Base-by-base conservation (phyloP, 2,329 filamentous ascomycete genomes). In the Corynespora cassiicola region DNA sequence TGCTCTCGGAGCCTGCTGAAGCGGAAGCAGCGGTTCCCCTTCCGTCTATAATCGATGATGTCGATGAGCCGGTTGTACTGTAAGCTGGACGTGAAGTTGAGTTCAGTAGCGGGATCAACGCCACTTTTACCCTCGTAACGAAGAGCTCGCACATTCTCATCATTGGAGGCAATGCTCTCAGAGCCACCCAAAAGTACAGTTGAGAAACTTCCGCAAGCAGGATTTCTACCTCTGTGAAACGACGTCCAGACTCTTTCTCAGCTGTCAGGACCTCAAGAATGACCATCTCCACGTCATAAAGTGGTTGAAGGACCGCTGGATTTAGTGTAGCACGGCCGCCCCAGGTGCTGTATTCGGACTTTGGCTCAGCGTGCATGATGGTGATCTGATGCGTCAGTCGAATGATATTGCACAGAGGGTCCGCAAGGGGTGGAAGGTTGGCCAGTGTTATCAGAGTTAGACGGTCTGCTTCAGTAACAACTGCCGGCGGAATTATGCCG, bases 101-200 rank as follows among this genome's bases (percentile, higher is more conserved):
- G n/a, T n/a, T n/a, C n/a, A 55, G 36, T 9, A 51, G 33, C 3
- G 42, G 39, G 8, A 57, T 30, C 10, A 55, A 20, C 7, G 54
- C 50, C 17, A 41, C 42, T 41, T 53, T 54, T 6, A 55, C 21
- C 3, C 52, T 44, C 18, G 39, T 35, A 21, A 53, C 19, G 8
- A 56, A 36, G 3, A 49, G 45, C 24, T 56, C 50, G 27, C 48
- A 56, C 6, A 56, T 20, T 12, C 45, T 42, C 4, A 52, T 52
- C 12, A 50, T 42, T 7, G 45, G 49, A 6, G 56, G 49, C 8
- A 56, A 23, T 3, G 20, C 15, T n/a, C 54, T 20, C 1, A 44
- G 36, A 3, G 48, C 45, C 6, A 42, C 47, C 45, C 50, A 54
- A 25, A 52, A 43, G 30, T 48, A 55, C 7, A 58, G 21, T 16